phyloP scores from a whole-genome alignment of 306 rosid genomes.

The Cucumis cinereus region DNA sequence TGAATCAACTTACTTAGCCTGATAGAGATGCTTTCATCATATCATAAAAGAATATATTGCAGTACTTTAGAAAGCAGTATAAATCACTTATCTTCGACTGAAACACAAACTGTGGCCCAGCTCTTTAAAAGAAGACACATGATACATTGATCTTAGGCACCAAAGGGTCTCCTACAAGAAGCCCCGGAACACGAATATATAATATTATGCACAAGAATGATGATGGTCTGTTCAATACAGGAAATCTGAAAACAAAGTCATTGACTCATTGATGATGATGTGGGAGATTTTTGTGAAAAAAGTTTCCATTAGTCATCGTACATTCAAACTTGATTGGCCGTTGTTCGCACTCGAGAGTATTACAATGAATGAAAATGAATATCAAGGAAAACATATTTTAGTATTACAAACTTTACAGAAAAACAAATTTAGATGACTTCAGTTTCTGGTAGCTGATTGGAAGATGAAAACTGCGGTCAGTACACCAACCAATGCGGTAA shows the following conservation, averaged over 20 bases:
- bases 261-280: background rate
- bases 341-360: slow-evolving; percentile 17
- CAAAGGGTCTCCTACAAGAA: background rate
- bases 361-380: slow-evolving; percentile 17
- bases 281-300: background rate
- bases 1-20: background rate
- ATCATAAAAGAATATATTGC: background rate
- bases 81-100: background rate
- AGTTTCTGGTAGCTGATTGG: slow-evolving; percentile 81
- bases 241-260: background rate
- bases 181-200: background rate
- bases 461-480: slow-evolving; percentile 76
- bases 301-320: background rate
- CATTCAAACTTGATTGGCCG: slow-evolving; percentile 13
- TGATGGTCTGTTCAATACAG: background rate
- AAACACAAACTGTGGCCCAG: background rate
- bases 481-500: slow-evolving; percentile 75
- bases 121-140: background rate
- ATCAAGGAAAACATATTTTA: slow-evolving; percentile 8
- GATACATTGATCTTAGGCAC: background rate
- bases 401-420: slow-evolving; percentile 10
- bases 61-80: slow-evolving; percentile 10
- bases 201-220: background rate
- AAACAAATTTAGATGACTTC: background rate
- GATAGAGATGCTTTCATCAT: slow-evolving; percentile 6